These are phyloP conservation scores for Panicum virgatum DNA, from an alignment of 202 grass and related monocot genomes.

Conservation along the genomic window DNA sequence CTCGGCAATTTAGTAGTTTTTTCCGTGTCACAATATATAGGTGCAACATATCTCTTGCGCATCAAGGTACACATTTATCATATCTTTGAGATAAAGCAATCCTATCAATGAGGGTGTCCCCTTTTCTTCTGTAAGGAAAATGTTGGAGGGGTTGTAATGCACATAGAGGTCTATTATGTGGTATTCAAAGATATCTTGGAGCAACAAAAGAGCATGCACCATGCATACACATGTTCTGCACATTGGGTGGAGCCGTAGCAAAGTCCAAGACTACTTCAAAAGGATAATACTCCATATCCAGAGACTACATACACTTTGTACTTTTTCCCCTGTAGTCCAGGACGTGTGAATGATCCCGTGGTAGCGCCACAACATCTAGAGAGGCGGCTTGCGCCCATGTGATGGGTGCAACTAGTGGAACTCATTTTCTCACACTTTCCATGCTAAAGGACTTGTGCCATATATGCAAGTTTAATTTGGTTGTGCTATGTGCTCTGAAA, in stretches of 20 bases:
- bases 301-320: conserved; percentile 28
- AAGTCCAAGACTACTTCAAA: conserved; percentile 37
- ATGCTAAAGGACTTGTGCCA: not conserved
- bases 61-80: not conserved
- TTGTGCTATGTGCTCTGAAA: not conserved
- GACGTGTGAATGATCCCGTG: conserved; percentile 40
- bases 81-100: not conserved
- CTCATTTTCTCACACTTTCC: not conserved
- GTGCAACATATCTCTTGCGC: not conserved
- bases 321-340: conserved; percentile 24
- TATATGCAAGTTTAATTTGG: not conserved
- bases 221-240: conserved; percentile 44
- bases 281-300: conserved; percentile 43
- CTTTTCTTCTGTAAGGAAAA: not conserved
- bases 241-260: conserved; percentile 42
- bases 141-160: conserved; percentile 32
- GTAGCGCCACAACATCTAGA: conserved; percentile 44
- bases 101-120: not conserved
- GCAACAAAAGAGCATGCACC: conserved; percentile 24
- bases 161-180: conserved; percentile 8
- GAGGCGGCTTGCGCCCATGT: conserved; percentile 28
- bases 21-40: not conserved
- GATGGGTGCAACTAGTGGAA: conserved; percentile 14
- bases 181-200: conserved; percentile 47
- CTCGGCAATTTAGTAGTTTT: not conserved